These are phyloP conservation scores for Scopulariopsis brevicaulis DNA, from an alignment of 2,329 filamentous ascomycete genomes.

Conservation along the genomic window DNA sequence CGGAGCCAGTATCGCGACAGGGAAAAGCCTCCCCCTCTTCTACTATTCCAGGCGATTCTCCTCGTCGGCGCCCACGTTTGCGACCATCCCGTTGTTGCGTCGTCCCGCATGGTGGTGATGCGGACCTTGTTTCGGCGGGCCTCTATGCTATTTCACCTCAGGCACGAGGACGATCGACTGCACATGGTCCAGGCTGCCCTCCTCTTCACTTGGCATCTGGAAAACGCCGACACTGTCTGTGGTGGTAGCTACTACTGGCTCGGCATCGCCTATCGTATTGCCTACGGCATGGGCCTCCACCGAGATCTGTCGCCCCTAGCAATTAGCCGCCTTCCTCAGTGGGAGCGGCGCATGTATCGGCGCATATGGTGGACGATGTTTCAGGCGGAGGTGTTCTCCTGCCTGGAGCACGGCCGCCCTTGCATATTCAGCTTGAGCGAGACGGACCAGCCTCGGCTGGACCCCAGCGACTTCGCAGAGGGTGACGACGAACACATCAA, in stretches of 20 bases:
- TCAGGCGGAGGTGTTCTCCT: neutral
- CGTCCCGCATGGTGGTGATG: neutral
- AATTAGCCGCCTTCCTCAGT: neutral
- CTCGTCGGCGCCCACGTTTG: neutral
- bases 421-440: neutral
- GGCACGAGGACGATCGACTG: neutral
- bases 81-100: neutral
- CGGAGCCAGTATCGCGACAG: neutral
- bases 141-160: neutral
- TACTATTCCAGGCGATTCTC: neutral
- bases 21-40: neutral
- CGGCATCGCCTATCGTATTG: neutral
- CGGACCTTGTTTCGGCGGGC: neutral
- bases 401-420: neutral
- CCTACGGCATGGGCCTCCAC: neutral
- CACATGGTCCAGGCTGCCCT: neutral
- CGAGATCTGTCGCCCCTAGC: neutral
- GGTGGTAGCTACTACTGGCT: neutral
- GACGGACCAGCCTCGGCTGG: neutral
- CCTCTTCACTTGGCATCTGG: neutral
- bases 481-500: neutral
- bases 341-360: neutral
- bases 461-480: neutral
- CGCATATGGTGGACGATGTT: neutral
- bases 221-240: neutral